Base-by-base conservation (phyloP, 306 rosid species). In the Fragaria ananassa region DNA sequence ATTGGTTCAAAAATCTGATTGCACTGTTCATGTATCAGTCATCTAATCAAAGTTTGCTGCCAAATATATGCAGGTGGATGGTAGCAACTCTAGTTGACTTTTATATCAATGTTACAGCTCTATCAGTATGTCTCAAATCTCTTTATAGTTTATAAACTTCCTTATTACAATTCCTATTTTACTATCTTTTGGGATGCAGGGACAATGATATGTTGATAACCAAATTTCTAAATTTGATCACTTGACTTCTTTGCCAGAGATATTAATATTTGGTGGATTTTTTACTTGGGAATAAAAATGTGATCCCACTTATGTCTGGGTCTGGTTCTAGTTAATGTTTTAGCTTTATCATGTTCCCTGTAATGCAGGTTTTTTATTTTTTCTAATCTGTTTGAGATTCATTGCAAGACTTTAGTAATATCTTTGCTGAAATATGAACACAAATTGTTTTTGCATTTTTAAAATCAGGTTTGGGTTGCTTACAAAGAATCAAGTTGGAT, bases 401-500 rank as follows among this genome's bases (percentile, higher is more conserved):
- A 8, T 71, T 31, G 10, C 29, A 7, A 15, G 10, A 71, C 10
- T 5, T 71, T 15, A 29, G 12, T 4, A 10, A 19, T 51, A n/a
- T 72, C 21, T 13, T 5, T 53, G 46, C 61, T 17, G 21, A 13
- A 57, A n/a, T 76, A 81, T 72, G 62, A 70, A 4, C 53, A 76
- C 76, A 37, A 47, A 57, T 44, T 14, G 18, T 54, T 27, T 77
- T 63, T 64, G 60, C 68, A 72, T 47, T 56, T 46, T 29, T 68
- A 49, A 76, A 83, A 65, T 62, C 88, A 94, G 98, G 93, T 87
- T 46, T 94, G 98, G 98, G 88, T 94, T 47, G 85, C 84, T 67
- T 91, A 94, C 84, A 91, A 89, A 82, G 96, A 90, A 85, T 85
- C 88, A 65, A 79, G 85, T 23, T 91, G 91, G 92, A 70, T 87